Evolutionary conservation across 1,284 basidiomycete species (phyloP).

Genomic region (Leccinum proximum): DNA sequence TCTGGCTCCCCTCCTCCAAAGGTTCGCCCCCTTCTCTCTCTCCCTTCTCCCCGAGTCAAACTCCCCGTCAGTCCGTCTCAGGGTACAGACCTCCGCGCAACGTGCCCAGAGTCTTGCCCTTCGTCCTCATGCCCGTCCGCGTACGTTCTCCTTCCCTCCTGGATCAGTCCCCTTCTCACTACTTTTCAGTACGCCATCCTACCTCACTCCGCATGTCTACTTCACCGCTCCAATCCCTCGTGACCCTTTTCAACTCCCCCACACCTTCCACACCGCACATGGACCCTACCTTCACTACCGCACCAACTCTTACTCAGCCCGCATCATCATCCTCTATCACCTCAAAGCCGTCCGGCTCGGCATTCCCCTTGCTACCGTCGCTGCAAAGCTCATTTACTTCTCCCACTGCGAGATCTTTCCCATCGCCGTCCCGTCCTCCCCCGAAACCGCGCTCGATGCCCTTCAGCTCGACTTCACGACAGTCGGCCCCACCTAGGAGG

Average conservation of each 20-base stretch:
- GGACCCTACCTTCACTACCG: conserved; percentile 58
- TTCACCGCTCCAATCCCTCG: conserved; percentile 46
- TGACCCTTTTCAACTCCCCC: conserved; percentile 22
- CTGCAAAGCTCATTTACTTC: conserved; percentile 64
- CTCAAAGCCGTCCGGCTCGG: conserved; percentile 34
- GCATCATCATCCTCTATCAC: conserved; percentile 38
- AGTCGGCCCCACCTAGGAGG: conserved; percentile 50
- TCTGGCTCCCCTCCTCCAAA: conserved; percentile 56
- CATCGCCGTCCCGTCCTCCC: conserved; percentile 44
- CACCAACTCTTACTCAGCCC: conserved; percentile 22
- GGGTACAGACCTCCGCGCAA: conserved; percentile 34
- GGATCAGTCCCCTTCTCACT: conserved; percentile 7
- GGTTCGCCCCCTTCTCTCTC: conserved; percentile 30
- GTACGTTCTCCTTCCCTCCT: conserved; percentile 30
- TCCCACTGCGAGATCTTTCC: conserved; percentile 50
- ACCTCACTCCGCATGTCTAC: conserved; percentile 58
- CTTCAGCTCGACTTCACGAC: conserved; percentile 23
- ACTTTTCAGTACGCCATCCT: conserved; percentile 45
- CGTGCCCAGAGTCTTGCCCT: conserved; percentile 54
- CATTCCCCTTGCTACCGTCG: conserved; percentile 48
- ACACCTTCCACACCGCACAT: conserved; percentile 47
- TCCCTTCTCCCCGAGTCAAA: neutral
- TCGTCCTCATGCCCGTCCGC: conserved; percentile 48
- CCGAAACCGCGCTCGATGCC: conserved; percentile 40
- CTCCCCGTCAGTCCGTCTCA: conserved; percentile 41